These are phyloP conservation scores for Microdochium paspali DNA, from an alignment of 2,329 filamentous ascomycete genomes.

Conservation along the genomic window DNA sequence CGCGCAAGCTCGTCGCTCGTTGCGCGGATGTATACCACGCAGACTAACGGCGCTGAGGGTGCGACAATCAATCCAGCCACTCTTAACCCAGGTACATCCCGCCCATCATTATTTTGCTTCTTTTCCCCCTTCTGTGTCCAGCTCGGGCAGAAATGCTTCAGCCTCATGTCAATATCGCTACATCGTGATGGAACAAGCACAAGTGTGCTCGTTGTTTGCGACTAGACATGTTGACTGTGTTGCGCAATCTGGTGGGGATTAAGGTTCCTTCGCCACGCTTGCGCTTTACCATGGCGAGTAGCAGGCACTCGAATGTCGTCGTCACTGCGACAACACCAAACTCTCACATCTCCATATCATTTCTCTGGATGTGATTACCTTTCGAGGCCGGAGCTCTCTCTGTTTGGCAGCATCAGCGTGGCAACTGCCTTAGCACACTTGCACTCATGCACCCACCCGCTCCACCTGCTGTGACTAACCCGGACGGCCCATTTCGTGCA, in stretches of 20 bases:
- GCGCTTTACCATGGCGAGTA: neutral
- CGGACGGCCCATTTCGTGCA: conserved; percentile 21
- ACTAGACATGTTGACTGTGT: neutral
- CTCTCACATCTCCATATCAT: neutral
- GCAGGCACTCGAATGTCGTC: neutral
- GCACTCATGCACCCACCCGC: conserved; percentile 1
- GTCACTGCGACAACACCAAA: neutral
- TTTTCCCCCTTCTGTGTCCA: conserved; percentile 3
- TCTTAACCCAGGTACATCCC: conserved; percentile 64
- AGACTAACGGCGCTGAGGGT: conserved; percentile 69
- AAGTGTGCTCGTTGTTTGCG: neutral
- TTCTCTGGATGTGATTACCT: neutral
- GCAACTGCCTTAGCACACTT: conserved; percentile 1
- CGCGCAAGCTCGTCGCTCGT: conserved; percentile 30
- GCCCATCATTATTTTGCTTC: conserved; percentile 13
- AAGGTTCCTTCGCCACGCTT: neutral
- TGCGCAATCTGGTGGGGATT: neutral
- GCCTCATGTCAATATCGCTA: neutral
- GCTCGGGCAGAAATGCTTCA: conserved; percentile 5
- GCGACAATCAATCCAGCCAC: conserved; percentile 88
- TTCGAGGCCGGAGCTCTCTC: neutral
- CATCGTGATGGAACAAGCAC: neutral
- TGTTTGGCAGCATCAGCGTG: neutral
- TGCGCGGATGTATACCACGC: conserved; percentile 48
- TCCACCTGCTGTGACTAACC: conserved; percentile 13